Evolutionary conservation across 2,329 filamentous ascomycete species (phyloP).

Genomic region (Aspergillus clavatus): DNA sequence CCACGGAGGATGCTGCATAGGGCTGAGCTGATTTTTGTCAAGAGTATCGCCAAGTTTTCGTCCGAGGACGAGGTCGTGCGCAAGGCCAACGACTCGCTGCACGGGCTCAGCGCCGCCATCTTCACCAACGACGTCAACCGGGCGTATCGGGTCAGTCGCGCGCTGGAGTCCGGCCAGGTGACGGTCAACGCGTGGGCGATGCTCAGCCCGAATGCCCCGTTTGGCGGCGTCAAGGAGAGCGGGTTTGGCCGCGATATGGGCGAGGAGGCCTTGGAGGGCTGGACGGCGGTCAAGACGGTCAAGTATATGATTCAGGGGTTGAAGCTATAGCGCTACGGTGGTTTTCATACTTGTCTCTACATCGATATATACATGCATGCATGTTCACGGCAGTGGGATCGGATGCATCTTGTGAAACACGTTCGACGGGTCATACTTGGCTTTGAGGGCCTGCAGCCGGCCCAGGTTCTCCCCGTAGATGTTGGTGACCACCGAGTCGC

Average conservation of each 20-base stretch:
- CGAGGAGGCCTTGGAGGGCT: constrained; percentile 22
- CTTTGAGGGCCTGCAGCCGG: constrained; percentile 42
- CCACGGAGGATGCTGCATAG: too few relatives aligned
- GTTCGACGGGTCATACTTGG: constrained; percentile 44
- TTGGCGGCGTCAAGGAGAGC: constrained; percentile 26
- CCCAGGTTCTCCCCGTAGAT: constrained; percentile 45
- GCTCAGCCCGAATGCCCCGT: constrained; percentile 22
- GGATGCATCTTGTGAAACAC: constrained; percentile 45
- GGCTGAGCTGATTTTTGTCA: background rate
- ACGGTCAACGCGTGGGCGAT: constrained; percentile 26
- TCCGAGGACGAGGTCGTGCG: constrained; percentile 55
- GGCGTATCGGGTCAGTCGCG: constrained; percentile 20
- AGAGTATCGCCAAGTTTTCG: constrained; percentile 54
- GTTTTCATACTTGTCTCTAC: background rate
- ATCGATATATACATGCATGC: background rate
- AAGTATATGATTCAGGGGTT: constrained; percentile 6
- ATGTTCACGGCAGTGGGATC: too few relatives aligned
- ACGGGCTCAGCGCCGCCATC: constrained; percentile 24
- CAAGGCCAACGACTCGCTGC: constrained; percentile 50
- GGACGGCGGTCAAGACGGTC: constrained; percentile 21
- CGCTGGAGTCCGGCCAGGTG: constrained; percentile 22
- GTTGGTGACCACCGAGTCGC: constrained; percentile 30
- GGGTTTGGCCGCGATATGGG: constrained; percentile 27
- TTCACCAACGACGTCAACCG: constrained; percentile 24
- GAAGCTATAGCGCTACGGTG: background rate